phyloP scores from a whole-genome alignment of 2,329 filamentous ascomycete species.

The Phaeosphaeria sp. region DNA sequence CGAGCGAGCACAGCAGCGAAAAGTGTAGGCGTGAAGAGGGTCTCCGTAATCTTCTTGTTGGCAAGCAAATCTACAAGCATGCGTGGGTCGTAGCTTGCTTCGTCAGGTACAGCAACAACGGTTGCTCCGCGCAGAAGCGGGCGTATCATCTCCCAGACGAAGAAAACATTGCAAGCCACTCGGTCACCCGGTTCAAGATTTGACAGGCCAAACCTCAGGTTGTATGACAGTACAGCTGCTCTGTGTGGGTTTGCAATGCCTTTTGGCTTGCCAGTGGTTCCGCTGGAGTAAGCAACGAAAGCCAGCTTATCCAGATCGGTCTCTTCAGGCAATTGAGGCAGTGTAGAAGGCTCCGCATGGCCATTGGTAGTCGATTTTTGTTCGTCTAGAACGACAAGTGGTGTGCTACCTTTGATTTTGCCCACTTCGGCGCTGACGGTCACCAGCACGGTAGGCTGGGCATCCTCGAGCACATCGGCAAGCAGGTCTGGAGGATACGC shows the following conservation, averaged over 20 bases:
- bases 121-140: conserved; percentile 78
- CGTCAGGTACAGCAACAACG: conserved; percentile 76
- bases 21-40: conserved; percentile 82
- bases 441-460: conserved; percentile 72
- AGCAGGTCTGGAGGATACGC: conserved; percentile 78
- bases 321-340: conserved; percentile 63
- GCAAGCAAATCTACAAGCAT: conserved; percentile 74
- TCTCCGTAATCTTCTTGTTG: conserved; percentile 73
- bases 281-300: conserved; percentile 83
- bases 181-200: conserved; percentile 75
- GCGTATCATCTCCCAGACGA: conserved; percentile 83
- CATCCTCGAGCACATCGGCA: conserved; percentile 78
- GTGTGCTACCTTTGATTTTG: conserved; percentile 68
- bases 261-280: conserved; percentile 80
- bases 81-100: conserved; percentile 77
- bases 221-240: conserved; percentile 75
- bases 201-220: conserved; percentile 72
- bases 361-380: conserved; percentile 26
- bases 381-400: conserved; percentile 70
- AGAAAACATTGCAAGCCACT: conserved; percentile 88
- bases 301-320: conserved; percentile 75
- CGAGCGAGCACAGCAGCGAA: conserved; percentile 75
- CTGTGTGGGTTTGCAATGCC: conserved; percentile 81
- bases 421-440: conserved; percentile 69
- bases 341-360: conserved; percentile 51